phyloP scores from a whole-genome alignment of 768 basidiomycete species.

The Scleroderma bovista region DNA sequence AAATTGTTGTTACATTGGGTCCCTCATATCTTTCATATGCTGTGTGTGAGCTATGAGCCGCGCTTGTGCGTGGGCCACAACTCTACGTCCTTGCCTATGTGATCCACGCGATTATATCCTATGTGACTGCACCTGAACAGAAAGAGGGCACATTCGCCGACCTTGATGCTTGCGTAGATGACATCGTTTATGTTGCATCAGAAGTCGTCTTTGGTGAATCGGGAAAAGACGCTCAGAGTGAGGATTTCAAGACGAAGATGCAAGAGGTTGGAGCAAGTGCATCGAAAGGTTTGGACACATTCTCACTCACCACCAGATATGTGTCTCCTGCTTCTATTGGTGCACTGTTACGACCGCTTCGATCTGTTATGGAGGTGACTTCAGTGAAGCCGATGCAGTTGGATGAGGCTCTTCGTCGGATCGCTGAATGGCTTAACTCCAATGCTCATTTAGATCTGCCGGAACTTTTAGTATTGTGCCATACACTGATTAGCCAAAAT shows the following conservation, averaged over 20 bases:
- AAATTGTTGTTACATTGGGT: constrained; percentile 70
- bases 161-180: constrained; percentile 73
- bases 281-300: constrained; percentile 82
- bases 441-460: constrained; percentile 66
- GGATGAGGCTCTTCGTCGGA: constrained; percentile 82
- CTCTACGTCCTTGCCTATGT: constrained; percentile 87
- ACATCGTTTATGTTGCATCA: constrained; percentile 73
- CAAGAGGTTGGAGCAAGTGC: constrained; percentile 82
- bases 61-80: constrained; percentile 87
- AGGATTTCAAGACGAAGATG: constrained; percentile 96
- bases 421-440: constrained; percentile 78
- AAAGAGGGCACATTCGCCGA: constrained; percentile 47
- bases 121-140: constrained; percentile 60
- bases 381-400: constrained; percentile 76
- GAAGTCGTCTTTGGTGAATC: constrained; percentile 95
- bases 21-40: constrained; percentile 67
- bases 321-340: constrained; percentile 76
- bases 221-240: constrained; percentile 78
- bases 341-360: constrained; percentile 69
- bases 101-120: constrained; percentile 74
- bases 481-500: constrained; percentile 88
- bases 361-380: constrained; percentile 82
- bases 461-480: constrained; percentile 76
- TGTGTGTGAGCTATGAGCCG: constrained; percentile 76
- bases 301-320: constrained; percentile 71